Conservation (phyloP, 2,329 filamentous ascomycete genomes). For the Epichloe bromicola region DNA sequence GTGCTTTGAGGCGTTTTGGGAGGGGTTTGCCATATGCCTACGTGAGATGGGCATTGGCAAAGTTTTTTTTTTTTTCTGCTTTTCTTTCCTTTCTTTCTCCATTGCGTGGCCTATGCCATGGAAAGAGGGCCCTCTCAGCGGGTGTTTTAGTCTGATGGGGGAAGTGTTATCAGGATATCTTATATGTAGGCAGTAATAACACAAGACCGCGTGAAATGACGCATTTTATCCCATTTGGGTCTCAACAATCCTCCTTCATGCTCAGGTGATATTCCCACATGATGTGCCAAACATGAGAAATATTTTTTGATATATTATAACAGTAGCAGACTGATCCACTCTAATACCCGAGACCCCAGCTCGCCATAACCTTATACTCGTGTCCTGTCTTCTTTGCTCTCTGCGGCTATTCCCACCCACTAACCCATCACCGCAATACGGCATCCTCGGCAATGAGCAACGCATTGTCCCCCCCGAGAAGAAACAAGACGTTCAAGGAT, state of each 20-base stretch:
- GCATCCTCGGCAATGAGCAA: neutral
- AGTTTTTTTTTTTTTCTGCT: neutral
- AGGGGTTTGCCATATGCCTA: neutral
- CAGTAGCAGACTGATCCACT: neutral
- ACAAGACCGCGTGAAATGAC: neutral
- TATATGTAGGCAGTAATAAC: neutral
- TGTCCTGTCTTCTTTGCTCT: neutral
- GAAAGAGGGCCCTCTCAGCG: neutral
- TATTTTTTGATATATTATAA: neutral
- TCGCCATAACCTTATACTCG: neutral
- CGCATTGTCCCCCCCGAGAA: neutral
- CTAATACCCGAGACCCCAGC: neutral
- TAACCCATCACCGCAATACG: no score
- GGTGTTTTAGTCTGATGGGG: neutral
- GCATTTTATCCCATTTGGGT: neutral
- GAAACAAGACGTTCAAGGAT: conserved; percentile 32
- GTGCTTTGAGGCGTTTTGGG: neutral
- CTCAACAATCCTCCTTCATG: neutral
- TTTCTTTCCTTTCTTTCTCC: neutral
- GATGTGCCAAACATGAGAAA: neutral
- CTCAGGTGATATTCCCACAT: neutral
- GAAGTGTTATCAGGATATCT: neutral
- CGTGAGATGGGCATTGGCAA: neutral
- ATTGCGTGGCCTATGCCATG: neutral
- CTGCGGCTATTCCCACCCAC: neutral